A percentile compares a stretch with the other conserved stretches of the same genome.
These are phyloP conservation scores for Endoconidiophora laricicola DNA, from an alignment of 2,329 filamentous ascomycete genomes.

Conservation along the genomic window DNA sequence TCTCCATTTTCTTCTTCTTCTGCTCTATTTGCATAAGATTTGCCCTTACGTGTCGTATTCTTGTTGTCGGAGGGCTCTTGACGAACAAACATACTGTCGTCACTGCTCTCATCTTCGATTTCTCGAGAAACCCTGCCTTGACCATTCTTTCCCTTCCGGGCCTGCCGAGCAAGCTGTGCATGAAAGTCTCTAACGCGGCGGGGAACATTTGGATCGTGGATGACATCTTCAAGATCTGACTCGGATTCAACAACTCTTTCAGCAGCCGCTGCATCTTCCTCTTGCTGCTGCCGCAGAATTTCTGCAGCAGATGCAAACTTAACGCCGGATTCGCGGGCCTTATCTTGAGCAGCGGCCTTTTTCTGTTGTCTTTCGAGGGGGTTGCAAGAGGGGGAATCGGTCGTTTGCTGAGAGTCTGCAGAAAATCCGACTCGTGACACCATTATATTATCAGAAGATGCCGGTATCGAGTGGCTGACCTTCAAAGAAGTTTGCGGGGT, in stretches of 20 bases:
- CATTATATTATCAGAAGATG: background rate
- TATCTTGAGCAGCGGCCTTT: background rate
- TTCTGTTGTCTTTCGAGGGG: background rate
- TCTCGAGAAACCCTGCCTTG: conserved; percentile 10
- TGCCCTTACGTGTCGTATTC: conserved; percentile 11
- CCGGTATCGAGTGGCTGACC: too few species aligned
- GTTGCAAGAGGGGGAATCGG: background rate
- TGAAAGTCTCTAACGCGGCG: conserved; percentile 22
- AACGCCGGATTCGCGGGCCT: background rate
- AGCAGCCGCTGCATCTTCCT: background rate
- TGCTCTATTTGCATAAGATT: conserved; percentile 17
- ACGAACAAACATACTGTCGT: conserved; percentile 10
- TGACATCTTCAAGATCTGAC: conserved; percentile 4
- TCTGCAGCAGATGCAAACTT: conserved; percentile 3
- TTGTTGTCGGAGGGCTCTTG: background rate
- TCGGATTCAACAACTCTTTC: conserved; percentile 1
- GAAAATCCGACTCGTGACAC: background rate
- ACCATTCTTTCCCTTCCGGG: background rate
- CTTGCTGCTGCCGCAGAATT: conserved; percentile 3
- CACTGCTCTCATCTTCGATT: conserved; percentile 16
- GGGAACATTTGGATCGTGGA: conserved; percentile 11
- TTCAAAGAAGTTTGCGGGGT: too few species aligned
- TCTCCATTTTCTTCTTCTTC: background rate
- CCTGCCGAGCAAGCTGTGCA: conserved; percentile 17
- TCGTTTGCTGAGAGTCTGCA: background rate